Percentiles rank a stretch among this genome's conserved stretches.
Evolutionary conservation across 2,329 filamentous ascomycete genomes (phyloP).

Genomic region (Botrytis porri): DNA sequence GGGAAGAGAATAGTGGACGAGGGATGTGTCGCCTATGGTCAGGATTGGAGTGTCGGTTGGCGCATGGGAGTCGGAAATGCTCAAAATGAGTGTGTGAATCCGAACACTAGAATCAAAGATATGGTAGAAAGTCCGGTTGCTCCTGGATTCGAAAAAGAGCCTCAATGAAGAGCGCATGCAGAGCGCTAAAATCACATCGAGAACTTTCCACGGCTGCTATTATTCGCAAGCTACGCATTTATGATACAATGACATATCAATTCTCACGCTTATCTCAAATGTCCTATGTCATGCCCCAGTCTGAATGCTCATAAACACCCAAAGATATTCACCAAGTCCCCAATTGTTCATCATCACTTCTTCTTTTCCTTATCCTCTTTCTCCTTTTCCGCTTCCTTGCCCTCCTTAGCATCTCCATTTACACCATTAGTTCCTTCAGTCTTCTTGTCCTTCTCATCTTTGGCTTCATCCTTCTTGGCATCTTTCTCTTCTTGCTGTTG

Average conservation of each 20-base stretch:
- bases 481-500: conserved; percentile 97
- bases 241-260: conserved; percentile 38
- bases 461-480: conserved; percentile 62
- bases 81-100: background rate
- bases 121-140: background rate
- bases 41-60: background rate
- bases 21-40: background rate
- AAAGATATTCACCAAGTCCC: conserved; percentile 27
- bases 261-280: conserved; percentile 11
- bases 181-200: background rate
- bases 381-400: conserved; percentile 48
- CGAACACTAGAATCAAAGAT: too few species aligned
- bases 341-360: conserved; percentile 35
- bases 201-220: conserved; percentile 23
- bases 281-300: conserved; percentile 14
- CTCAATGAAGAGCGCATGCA: background rate
- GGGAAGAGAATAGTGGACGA: background rate
- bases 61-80: background rate
- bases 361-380: conserved; percentile 56
- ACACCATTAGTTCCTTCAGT: conserved; percentile 54
- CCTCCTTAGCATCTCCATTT: conserved; percentile 49
- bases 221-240: conserved; percentile 35
- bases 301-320: conserved; percentile 30
- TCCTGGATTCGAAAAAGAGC: background rate
- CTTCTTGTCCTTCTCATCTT: conserved; percentile 65